These are phyloP conservation scores for Globisporangium parvum DNA, from an alignment of 352 stramenopile species.

Conservation along the genomic window DNA sequence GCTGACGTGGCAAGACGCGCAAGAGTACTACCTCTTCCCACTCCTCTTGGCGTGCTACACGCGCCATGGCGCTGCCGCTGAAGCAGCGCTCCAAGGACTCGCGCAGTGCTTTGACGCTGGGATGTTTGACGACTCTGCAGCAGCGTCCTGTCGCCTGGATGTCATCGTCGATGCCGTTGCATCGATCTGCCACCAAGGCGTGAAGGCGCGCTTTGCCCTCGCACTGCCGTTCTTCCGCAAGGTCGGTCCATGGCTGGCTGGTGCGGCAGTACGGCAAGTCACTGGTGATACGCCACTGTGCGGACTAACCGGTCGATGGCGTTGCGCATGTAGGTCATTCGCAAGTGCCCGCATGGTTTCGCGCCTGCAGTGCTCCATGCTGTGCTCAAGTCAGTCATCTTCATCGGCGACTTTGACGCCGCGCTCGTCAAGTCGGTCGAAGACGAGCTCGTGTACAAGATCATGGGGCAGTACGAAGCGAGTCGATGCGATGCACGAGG, in stretches of 20 bases:
- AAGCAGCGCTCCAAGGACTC: slow-evolving; percentile 39
- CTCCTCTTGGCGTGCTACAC: slow-evolving; percentile 75
- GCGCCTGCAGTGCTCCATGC: slow-evolving; percentile 49
- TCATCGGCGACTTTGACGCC: slow-evolving; percentile 71
- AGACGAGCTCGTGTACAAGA: slow-evolving; percentile 63
- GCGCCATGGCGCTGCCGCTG: slow-evolving; percentile 52
- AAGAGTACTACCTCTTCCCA: slow-evolving; percentile 75
- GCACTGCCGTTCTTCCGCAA: slow-evolving; percentile 69
- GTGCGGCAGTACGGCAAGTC: not conserved
- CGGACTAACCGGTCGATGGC: not conserved
- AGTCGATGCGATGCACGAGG: slow-evolving; percentile 17
- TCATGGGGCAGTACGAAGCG: slow-evolving; percentile 65
- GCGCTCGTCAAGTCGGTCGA: slow-evolving; percentile 56
- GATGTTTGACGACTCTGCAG: slow-evolving; percentile 32
- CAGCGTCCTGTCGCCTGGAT: slow-evolving; percentile 41
- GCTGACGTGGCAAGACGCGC: slow-evolving; percentile 11
- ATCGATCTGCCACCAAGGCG: slow-evolving; percentile 70
- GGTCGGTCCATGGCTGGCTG: slow-evolving; percentile 15
- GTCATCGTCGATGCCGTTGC: slow-evolving; percentile 52
- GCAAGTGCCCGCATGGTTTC: slow-evolving; percentile 34
- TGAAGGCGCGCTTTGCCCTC: slow-evolving; percentile 59
- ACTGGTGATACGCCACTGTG: not conserved
- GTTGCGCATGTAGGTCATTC: slow-evolving; percentile 30
- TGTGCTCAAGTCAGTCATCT: slow-evolving; percentile 62
- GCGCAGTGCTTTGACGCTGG: slow-evolving; percentile 56